Evolutionary conservation across 768 basidiomycete genomes (phyloP), one percentile per base, ranked within the genome.

Genomic region (Suillus hirtellus): DNA sequence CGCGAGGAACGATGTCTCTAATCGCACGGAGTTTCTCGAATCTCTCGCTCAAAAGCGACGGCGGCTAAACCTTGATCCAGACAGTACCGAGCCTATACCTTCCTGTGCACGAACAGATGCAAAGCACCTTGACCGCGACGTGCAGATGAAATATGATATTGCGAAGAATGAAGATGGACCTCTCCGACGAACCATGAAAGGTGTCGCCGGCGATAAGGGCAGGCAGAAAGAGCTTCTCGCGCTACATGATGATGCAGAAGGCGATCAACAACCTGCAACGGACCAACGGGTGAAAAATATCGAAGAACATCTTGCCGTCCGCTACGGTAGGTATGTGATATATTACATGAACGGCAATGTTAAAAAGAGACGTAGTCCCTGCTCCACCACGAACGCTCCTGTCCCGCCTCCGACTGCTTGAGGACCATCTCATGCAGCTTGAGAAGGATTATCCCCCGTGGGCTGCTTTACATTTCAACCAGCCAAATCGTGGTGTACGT

Each of bases 401-500:
- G 27, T 78, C 83, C 35, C 85, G 92, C 1, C 75, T 94, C 19
- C 85, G 85, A 65, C 86, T 85, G 65, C 73, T 94, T 1, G 92
- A 94, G 72, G 89, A 92, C 43, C 91, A 93, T 68, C 82, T 94
- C 64, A 80, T 89, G 43, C 82, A 81, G 58, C 79, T 94, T 1
- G 92, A 94, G 72, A 90, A 85, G 68, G 90, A 92, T 60, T 93
- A 91, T 69, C 92, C 92, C 3, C 90, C 92, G 6, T 93, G 92
- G 92, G 90, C 92, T 0, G 90, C 92, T 9, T 76, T 93, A n/a
- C 92, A 93, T 70, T 93, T 93, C 72, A 92, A 90, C 62, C 92
- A 94, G 70, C 92, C 92, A 3, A 82, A 86, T 68, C 85, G 92
- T 63, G 89, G 87, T 34, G 92, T 93, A 76, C 55, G 89, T 82